Percentiles rank a stretch among this genome's conserved stretches.
phyloP scores from a whole-genome alignment of 164 flowering plant species.

The Sedum album region DNA sequence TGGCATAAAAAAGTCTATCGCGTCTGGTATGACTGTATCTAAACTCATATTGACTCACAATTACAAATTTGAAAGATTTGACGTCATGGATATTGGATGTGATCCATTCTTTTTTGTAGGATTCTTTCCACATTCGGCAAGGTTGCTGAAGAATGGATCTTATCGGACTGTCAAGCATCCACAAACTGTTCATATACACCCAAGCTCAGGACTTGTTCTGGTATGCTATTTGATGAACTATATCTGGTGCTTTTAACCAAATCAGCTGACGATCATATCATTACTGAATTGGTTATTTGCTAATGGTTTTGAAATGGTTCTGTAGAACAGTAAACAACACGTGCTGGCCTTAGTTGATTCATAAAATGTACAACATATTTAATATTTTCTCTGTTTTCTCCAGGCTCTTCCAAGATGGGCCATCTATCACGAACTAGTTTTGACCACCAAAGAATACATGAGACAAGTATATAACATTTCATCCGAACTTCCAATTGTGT shows the following conservation, averaged over 20 bases:
- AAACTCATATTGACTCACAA: neutral
- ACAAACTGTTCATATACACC: conserved; percentile 87
- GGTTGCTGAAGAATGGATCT: conserved; percentile 76
- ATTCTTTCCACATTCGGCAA: conserved; percentile 80
- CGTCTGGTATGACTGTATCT: conserved; percentile 55
- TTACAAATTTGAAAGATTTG: neutral
- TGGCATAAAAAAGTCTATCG: conserved; percentile 69
- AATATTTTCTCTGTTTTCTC: neutral
- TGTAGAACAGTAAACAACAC: no score
- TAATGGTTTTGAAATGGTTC: no score
- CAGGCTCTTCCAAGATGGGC: conserved; percentile 92
- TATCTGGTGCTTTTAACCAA: neutral
- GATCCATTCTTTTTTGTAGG: conserved; percentile 25
- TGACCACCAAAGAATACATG: conserved; percentile 94
- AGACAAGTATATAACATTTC: conserved; percentile 42
- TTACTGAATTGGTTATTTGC: no score
- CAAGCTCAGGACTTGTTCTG: conserved; percentile 88
- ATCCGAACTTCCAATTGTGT: no score
- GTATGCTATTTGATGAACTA: conserved; percentile 21
- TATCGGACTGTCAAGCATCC: conserved; percentile 88
- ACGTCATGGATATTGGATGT: no score
- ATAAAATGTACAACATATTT: no score
- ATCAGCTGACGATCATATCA: no score
- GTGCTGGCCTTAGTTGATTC: conserved; percentile 1
- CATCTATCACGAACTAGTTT: conserved; percentile 80